Evolutionary conservation across 2,329 filamentous ascomycete genomes (phyloP), one percentile per base, ranked within the genome.

Genomic region (Ophiostoma piceae): DNA sequence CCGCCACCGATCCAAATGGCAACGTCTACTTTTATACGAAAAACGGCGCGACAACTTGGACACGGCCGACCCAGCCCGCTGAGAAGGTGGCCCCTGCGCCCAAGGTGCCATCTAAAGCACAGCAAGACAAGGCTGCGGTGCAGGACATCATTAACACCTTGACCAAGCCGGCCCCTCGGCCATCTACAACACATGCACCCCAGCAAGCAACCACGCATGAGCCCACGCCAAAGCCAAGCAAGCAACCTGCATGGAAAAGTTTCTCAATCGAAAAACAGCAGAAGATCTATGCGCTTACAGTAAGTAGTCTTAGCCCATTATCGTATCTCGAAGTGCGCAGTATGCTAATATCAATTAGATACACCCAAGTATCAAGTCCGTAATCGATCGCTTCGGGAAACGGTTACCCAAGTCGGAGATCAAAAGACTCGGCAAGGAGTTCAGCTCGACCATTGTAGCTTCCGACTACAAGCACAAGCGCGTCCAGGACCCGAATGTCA

Each of bases 241-340:
- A 39, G 19, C 43, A 47, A n/a, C 62, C 62, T 0, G 7, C 32
- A 77, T 93, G 91, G 91, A 85, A 87, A 69, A 85, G 84, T 71
- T 78, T 89, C 41, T 83, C 89, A 1, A 78, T 88, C 74, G 94
- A 97, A 74, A 97, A 97, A 80, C 92, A 95, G 79, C 96, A 93
- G 86, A 97, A 92, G 81, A 84, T 97, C 2, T 98, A 97, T 76
- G 94, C 97, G 79, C 94, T 94, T 77, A 96, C 93, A 68, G 92
- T 96, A 84, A 78, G 91, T 68, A 19, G 47, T 66, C 78, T 91
- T 68, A 19, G 47, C 60, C 39, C 9, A 41, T 60, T 19, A 26
- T 11, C 64, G 3, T 7, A 26, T n/a, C 32, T 43, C 41, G n/a
- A 29, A 12, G 9, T 37, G n/a, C 8, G 19, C 19, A 19, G 62